Evolutionary conservation across 768 basidiomycete genomes (phyloP), one percentile per base, ranked within the genome.

Genomic region (Trametes cubensis): DNA sequence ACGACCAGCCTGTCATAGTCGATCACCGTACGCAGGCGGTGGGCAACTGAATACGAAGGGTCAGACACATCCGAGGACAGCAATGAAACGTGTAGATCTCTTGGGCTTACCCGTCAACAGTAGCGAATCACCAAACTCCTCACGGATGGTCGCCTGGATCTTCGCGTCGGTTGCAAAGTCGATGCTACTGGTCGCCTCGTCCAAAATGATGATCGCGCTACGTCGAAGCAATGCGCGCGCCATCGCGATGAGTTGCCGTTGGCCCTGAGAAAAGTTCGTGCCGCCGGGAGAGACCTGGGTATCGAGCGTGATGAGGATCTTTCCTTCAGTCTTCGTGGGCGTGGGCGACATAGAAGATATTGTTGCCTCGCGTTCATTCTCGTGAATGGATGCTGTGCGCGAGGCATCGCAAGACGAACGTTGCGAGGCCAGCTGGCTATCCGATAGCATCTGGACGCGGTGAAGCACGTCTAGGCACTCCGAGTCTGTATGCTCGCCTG

Each of bases 211-310:
- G 65, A 94, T 84, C 14, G 86, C 76, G 69, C 86, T 90, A 6
- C 84, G 81, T 17, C 90, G 79, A 30, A 93, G 77, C 21, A 94
- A 76, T 0, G 92, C 91, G 5, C 92, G 82, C 0, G 92, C 92
- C 88, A 94, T 89, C 1, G 91, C 88, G 56, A 94, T 89, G 17
- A 94, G 76, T 68, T 98, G 95, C 13, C 94, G 74, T 71, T 98
- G 94, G 8, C 95, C 95, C 61, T 94, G 92, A 1, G 92, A 95
- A 73, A 97, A 95, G 76, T 97, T 96, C 30, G 86, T 81, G 0
- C 94, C 94, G 0, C 94, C 94, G 0, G 91, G 81, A 0, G 92
- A 92, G 11, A 96, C 89, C 62, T 89, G 85, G 0, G 89, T 92
- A n/a, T 91, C 85, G 3, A 96, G 79, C 0, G 84, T 80, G 28